phyloP scores from a whole-genome alignment of 371 early-diverging fungal genomes.

The Rhizopus stolonifer region DNA sequence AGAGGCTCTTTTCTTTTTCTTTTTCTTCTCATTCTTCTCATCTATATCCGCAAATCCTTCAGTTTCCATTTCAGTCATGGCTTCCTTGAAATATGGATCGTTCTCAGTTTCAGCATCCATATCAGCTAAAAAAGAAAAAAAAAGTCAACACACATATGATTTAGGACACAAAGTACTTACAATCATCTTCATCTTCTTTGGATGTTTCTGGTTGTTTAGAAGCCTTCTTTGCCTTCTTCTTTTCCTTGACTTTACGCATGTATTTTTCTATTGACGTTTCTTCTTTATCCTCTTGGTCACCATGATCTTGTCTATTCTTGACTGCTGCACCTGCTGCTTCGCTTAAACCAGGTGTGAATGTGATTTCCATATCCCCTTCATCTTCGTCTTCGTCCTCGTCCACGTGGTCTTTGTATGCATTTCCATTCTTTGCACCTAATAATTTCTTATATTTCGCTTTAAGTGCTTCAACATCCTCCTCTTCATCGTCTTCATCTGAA shows the following conservation, averaged over 20 bases:
- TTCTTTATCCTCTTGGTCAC: constrained; percentile 44
- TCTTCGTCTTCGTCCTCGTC: constrained; percentile 53
- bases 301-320: constrained; percentile 49
- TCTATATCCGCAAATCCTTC: constrained; percentile 33
- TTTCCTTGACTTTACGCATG: constrained; percentile 83
- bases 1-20: constrained; percentile 55
- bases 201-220: constrained; percentile 44
- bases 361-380: constrained; percentile 91
- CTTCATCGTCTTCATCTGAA: constrained; percentile 66
- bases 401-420: constrained; percentile 41
- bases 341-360: constrained; percentile 91
- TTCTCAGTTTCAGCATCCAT: constrained; percentile 59
- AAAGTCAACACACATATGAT: too few species aligned
- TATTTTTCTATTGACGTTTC: constrained; percentile 86
- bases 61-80: constrained; percentile 49
- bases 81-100: constrained; percentile 74
- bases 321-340: constrained; percentile 65
- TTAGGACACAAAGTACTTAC: too few species aligned
- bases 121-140: constrained; percentile 31
- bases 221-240: constrained; percentile 63
- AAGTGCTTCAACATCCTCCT: constrained; percentile 56
- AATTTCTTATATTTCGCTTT: constrained; percentile 69
- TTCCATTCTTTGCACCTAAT: constrained; percentile 40
- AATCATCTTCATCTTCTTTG: constrained; percentile 36
- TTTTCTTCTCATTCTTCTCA: constrained; percentile 43